Evolutionary conservation across 2,329 filamentous ascomycete species (phyloP), one percentile per base, ranked within the genome.

Genomic region (Phialemoniopsis sp.): DNA sequence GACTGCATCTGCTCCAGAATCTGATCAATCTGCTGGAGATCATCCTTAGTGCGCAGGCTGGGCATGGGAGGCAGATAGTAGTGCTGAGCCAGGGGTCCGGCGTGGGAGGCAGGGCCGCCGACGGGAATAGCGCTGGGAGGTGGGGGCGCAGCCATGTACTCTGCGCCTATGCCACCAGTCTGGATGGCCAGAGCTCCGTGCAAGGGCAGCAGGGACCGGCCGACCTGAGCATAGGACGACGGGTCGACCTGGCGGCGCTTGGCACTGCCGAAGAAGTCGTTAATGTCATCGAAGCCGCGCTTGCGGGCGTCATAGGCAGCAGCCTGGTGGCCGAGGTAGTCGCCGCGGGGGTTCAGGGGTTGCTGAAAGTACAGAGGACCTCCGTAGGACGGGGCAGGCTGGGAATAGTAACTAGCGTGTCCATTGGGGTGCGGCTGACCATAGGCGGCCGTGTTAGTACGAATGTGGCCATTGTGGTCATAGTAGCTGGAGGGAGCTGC

Each of bases 1-100:
- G 85, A 83, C 66, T 96, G 90, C 74, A 97, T 91, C 66, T 96
- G 89, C 66, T 95, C 89, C 40, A 98, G 78, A 61, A 97, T 87
- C 57, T 89, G 86, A 61, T 97, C 93, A 55, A 97, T 90, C 60
- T 95, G 89, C 59, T 95, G 72, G 32, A 98, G 73, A 59, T 98
- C 93, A 60, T 82, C 89, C 76, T 97, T 95, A 36, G 90, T 96
- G 56, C 91, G 83, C 40, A 94, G 76, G 54, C 89, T 94, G 35
- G 82, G 82, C 71, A 95, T 89, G 9, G 89, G 82, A 39, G 93
- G 88, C 43, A 96, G 74, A 46, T 89, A 88, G 67, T 96, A 95
- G 55, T 90, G 87, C 59, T 88, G 81, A 31, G 84, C 76, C 50
- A 85, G 74, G 29, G 82, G 74, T 42, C 77, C 72, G 54, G 72